Conservation (phyloP, 116 monocot species). For the Thalassia testudinum region DNA sequence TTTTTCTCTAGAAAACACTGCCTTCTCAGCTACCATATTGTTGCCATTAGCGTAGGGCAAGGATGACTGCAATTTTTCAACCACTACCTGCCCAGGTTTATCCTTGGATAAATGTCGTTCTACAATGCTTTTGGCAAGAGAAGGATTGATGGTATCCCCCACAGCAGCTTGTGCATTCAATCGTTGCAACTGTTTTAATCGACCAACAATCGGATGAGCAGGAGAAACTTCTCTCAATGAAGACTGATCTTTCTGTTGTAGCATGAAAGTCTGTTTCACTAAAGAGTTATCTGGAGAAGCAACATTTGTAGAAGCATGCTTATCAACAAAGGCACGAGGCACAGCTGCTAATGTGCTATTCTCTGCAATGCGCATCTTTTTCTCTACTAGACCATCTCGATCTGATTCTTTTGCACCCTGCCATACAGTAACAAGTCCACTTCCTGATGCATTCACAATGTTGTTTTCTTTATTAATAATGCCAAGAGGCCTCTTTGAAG, state of each 20-base stretch:
- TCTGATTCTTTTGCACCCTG: conserved; percentile 6
- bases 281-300: neutral
- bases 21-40: too few relatives aligned
- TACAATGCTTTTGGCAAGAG: too few relatives aligned
- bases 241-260: conserved; percentile 7
- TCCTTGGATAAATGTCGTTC: too few relatives aligned
- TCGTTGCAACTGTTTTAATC: too few relatives aligned
- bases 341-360: neutral
- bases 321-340: neutral
- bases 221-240: conserved; percentile 6
- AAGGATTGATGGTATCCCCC: too few relatives aligned
- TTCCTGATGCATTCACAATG: conserved; percentile 14
- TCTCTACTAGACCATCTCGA: conserved; percentile 8
- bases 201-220: conserved; percentile 14
- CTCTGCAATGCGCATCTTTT: neutral
- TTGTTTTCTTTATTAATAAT: conserved; percentile 21
- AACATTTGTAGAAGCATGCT: conserved; percentile 1
- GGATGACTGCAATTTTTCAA: too few relatives aligned
- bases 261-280: neutral
- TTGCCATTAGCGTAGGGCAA: too few relatives aligned
- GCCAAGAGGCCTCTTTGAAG: conserved; percentile 20
- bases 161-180: too few relatives aligned
- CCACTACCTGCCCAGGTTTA: too few relatives aligned
- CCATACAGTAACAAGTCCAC: conserved; percentile 7
- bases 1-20: too few relatives aligned